These are phyloP conservation scores for Volvox carteri DNA, from an alignment of 163 green algal species.

Conservation along the genomic window DNA sequence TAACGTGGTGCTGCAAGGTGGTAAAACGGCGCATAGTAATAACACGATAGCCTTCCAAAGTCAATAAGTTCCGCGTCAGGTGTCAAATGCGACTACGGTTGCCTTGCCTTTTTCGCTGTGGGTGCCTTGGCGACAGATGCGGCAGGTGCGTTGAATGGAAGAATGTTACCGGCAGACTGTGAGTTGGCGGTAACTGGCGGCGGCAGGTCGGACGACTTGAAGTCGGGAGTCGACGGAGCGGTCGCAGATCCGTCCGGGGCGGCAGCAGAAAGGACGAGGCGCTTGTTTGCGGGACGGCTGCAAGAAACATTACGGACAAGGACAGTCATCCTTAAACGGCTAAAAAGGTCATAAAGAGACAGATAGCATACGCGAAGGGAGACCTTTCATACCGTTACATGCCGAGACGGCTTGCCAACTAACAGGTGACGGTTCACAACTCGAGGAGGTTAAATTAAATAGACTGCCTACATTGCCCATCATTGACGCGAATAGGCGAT, in stretches of 20 bases:
- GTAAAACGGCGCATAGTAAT: neutral
- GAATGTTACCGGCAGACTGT: neutral
- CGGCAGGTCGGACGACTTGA: neutral
- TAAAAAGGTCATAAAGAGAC: neutral
- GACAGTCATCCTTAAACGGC: neutral
- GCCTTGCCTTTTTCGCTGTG: neutral
- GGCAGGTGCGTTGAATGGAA: neutral
- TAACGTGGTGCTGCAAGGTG: neutral
- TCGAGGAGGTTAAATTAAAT: neutral
- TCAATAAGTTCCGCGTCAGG: neutral
- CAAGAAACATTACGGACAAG: neutral
- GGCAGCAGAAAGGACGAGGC: neutral
- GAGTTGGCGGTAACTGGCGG: neutral
- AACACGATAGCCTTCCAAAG: too few species aligned
- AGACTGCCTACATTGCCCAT: neutral
- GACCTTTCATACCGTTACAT: neutral
- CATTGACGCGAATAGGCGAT: neutral
- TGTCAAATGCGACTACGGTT: neutral
- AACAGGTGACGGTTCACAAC: neutral
- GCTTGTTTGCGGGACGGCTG: constrained; percentile 25
- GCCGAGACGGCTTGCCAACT: neutral
- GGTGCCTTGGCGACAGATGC: neutral
- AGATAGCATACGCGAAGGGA: neutral
- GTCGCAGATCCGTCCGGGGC: neutral
- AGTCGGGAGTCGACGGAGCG: neutral